phyloP scores from a whole-genome alignment of 176 grass and related monocot genomes.

The Neostapfia colusana region DNA sequence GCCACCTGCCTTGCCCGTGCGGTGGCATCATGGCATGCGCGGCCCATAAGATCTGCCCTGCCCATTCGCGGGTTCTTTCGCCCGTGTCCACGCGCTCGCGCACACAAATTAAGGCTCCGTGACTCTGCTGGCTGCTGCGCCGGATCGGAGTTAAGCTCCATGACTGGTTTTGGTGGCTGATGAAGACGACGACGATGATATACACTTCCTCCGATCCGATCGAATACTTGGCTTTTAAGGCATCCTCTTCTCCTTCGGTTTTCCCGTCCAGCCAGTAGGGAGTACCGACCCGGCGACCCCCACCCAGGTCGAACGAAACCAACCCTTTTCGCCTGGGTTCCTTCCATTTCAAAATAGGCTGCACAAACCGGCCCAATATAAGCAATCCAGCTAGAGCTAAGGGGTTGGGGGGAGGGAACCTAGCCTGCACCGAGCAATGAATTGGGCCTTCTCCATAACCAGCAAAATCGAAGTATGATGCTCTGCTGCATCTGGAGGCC shows the following conservation, averaged over 20 bases:
- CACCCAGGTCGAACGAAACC: too few relatives aligned
- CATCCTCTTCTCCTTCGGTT: too few relatives aligned
- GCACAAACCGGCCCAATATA: background rate
- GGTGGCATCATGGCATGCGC: background rate
- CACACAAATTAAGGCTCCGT: slow-evolving; percentile 26
- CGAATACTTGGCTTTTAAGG: too few relatives aligned
- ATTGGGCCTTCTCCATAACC: background rate
- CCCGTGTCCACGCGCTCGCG: background rate
- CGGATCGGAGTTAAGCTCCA: background rate
- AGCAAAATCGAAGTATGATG: background rate
- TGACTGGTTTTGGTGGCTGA: background rate
- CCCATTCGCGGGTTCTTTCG: background rate
- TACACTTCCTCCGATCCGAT: too few relatives aligned
- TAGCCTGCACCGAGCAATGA: background rate
- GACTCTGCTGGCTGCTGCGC: background rate
- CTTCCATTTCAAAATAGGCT: background rate
- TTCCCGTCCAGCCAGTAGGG: too few relatives aligned
- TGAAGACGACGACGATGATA: background rate
- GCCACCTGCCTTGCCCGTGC: background rate
- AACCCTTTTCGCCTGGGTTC: too few relatives aligned
- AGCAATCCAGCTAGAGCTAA: background rate
- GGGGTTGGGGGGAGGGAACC: background rate
- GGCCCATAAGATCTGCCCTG: background rate
- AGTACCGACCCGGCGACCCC: too few relatives aligned
- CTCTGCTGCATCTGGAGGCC: background rate